These are phyloP conservation scores for Aphanomyces astaci DNA, from an alignment of 352 stramenopile genomes.

Conservation along the genomic window DNA sequence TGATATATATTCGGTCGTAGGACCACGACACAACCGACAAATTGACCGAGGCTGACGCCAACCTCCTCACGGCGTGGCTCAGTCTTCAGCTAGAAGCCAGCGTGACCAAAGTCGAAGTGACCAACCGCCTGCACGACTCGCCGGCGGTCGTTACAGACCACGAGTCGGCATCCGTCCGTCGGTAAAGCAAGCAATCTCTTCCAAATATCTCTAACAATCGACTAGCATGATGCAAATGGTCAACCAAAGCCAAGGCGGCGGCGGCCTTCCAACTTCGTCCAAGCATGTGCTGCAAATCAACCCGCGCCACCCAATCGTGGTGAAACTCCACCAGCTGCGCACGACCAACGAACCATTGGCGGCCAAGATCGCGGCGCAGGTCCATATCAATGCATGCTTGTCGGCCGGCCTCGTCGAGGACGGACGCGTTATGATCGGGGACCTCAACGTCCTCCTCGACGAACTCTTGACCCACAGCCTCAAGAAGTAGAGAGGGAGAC, in stretches of 20 bases:
- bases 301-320: constrained; percentile 94
- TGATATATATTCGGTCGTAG: too few relatives aligned
- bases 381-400: constrained; percentile 98
- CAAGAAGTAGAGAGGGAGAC: constrained; percentile 43
- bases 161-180: constrained; percentile 94
- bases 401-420: constrained; percentile 97
- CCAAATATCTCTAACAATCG: neutral
- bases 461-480: constrained; percentile 69
- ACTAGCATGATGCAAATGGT: constrained; percentile 98
- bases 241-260: constrained; percentile 68
- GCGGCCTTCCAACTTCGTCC: constrained; percentile 41
- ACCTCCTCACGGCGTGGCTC: constrained; percentile 89
- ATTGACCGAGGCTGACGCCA: constrained; percentile 82
- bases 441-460: constrained; percentile 93
- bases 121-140: constrained; percentile 89
- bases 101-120: constrained; percentile 86
- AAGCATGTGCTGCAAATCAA: constrained; percentile 99
- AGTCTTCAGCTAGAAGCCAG: constrained; percentile 86
- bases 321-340: constrained; percentile 86
- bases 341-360: constrained; percentile 76
- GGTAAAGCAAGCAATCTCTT: constrained; percentile 35
- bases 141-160: constrained; percentile 99
- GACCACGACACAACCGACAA: constrained; percentile 44
- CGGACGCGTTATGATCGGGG: constrained; percentile 92
- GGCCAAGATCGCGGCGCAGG: constrained; percentile 84